Evolutionary conservation across 2,329 filamentous ascomycete genomes (phyloP).

Genomic region (Mariannaea sp.): DNA sequence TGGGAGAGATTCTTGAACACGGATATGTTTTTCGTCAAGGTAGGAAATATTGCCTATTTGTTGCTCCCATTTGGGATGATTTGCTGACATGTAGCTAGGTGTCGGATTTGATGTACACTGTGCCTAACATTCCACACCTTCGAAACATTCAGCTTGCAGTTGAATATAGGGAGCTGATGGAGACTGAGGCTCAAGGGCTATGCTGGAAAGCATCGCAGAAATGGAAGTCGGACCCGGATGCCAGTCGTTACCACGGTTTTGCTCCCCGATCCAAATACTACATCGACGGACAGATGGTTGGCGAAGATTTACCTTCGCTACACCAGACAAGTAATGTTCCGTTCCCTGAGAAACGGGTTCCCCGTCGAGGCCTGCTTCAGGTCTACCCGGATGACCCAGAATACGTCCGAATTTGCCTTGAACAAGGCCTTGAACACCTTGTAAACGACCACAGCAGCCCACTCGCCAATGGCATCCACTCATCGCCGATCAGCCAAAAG

Average conservation of each 20-base stretch:
- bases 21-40: conserved; percentile 71
- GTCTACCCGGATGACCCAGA: conserved; percentile 62
- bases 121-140: conserved; percentile 63
- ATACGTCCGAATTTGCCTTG: conserved; percentile 58
- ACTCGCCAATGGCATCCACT: conserved; percentile 53
- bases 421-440: conserved; percentile 63
- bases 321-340: conserved; percentile 57
- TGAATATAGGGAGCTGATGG: conserved; percentile 63
- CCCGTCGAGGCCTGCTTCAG: conserved; percentile 58
- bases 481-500: conserved; percentile 51
- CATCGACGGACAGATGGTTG: conserved; percentile 58
- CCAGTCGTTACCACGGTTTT: conserved; percentile 56
- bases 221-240: conserved; percentile 64
- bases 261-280: conserved; percentile 64
- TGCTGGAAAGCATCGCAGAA: conserved; percentile 53
- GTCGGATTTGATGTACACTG: conserved; percentile 64
- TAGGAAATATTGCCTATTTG: conserved; percentile 40
- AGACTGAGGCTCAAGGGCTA: conserved; percentile 52
- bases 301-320: conserved; percentile 55
- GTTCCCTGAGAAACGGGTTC: conserved; percentile 59
- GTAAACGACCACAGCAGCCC: conserved; percentile 51
- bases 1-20: conserved; percentile 59
- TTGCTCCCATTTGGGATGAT: not conserved
- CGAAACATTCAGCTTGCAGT: conserved; percentile 60
- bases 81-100: conserved; percentile 47